Conservation (phyloP, 1,284 basidiomycete genomes). For the Moesziomyces sp. region DNA sequence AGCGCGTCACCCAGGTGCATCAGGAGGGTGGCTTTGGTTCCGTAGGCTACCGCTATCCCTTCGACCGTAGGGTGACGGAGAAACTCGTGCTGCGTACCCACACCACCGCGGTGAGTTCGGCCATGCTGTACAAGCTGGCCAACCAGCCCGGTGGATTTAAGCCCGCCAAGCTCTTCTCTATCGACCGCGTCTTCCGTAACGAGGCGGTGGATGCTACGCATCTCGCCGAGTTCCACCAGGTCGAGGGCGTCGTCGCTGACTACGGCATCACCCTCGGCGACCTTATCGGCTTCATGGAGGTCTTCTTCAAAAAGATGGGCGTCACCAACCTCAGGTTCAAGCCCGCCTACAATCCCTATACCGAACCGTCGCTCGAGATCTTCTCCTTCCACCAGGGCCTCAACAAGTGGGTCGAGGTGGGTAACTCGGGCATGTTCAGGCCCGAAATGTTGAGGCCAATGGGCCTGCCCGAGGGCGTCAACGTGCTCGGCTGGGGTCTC, state of each 20-base stretch:
- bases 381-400: constrained; percentile 97
- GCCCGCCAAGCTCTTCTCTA: constrained; percentile 96
- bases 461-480: constrained; percentile 96
- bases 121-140: constrained; percentile 86
- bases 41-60: constrained; percentile 97
- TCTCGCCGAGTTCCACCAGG: constrained; percentile 98
- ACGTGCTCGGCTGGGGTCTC: constrained; percentile 97
- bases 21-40: constrained; percentile 92
- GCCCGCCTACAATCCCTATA: constrained; percentile 83
- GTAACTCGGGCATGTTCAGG: constrained; percentile 95
- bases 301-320: constrained; percentile 97
- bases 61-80: constrained; percentile 88
- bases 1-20: constrained; percentile 87
- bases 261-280: constrained; percentile 93
- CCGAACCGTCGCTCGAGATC: constrained; percentile 95
- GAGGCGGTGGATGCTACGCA: constrained; percentile 99
- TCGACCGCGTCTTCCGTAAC: constrained; percentile 98
- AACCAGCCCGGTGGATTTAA: constrained; percentile 81
- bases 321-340: constrained; percentile 94
- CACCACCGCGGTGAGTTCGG: constrained; percentile 93
- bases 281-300: constrained; percentile 78
- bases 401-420: constrained; percentile 92
- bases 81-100: constrained; percentile 95
- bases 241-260: constrained; percentile 98
- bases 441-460: constrained; percentile 97